Evolutionary conservation across 768 basidiomycete genomes (phyloP).

Genomic region (Mycena galericulata): DNA sequence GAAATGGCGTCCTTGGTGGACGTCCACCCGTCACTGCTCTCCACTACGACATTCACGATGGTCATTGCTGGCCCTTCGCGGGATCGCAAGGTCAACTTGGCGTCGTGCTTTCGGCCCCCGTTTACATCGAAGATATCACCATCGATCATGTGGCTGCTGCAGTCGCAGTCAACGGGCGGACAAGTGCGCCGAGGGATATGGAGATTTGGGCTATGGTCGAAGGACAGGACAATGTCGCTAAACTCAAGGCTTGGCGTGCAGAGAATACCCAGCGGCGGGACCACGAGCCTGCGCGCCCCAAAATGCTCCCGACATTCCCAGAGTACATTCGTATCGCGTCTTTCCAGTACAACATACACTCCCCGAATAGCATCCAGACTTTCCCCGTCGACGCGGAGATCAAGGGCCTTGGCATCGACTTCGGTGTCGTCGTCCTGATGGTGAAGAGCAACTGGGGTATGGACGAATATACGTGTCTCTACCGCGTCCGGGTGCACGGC

Average conservation of each 20-base stretch:
- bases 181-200: conserved; percentile 83
- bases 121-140: conserved; percentile 80
- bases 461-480: conserved; percentile 88
- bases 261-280: conserved; percentile 52
- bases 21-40: conserved; percentile 87
- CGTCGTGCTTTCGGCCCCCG: conserved; percentile 79
- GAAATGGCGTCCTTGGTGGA: conserved; percentile 73
- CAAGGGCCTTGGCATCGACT: conserved; percentile 78
- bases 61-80: conserved; percentile 93
- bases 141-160: conserved; percentile 91
- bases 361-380: conserved; percentile 76
- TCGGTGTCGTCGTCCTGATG: conserved; percentile 85
- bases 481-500: conserved; percentile 86
- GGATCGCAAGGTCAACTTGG: conserved; percentile 86
- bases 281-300: conserved; percentile 53
- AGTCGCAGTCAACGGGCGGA: conserved; percentile 80
- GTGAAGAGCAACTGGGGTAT: conserved; percentile 91
- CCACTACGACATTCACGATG: conserved; percentile 81
- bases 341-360: conserved; percentile 73
- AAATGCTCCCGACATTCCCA: conserved; percentile 56
- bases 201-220: conserved; percentile 94
- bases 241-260: conserved; percentile 65
- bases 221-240: conserved; percentile 74
- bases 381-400: conserved; percentile 81
- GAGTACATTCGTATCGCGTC: conserved; percentile 73